Percentiles rank a stretch among this genome's conserved stretches.
Conservation (phyloP, 805 yeast genomes). For the Metschnikowia anglica region DNA sequence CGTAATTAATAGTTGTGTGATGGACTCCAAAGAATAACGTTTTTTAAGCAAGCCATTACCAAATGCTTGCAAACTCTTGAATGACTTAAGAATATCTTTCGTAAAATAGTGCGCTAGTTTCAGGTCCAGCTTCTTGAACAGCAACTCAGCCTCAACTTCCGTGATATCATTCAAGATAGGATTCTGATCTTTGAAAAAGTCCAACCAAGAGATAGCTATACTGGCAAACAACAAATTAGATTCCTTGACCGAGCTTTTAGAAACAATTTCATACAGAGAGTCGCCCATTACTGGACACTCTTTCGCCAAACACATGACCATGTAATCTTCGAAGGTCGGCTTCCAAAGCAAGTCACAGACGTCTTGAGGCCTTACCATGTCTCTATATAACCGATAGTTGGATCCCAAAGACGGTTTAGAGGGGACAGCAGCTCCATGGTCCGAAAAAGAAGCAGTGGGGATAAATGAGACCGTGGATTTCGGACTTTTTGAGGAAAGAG, state of each 20-base stretch:
- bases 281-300: conserved; percentile 33
- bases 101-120: conserved; percentile 2
- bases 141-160: conserved; percentile 13
- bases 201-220: conserved; percentile 31
- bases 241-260: conserved; percentile 12
- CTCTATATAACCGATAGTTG: conserved; percentile 13
- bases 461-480: conserved; percentile 19
- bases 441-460: conserved; percentile 29
- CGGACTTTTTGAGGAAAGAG: background rate
- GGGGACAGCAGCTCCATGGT: conserved; percentile 36
- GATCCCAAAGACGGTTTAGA: conserved; percentile 24
- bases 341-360: conserved; percentile 35
- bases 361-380: conserved; percentile 35
- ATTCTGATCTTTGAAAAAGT: conserved; percentile 26
- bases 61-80: conserved; percentile 8
- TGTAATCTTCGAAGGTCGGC: conserved; percentile 30
- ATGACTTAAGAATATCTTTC: conserved; percentile 3
- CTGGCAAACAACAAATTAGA: conserved; percentile 29
- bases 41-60: conserved; percentile 1
- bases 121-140: conserved; percentile 7
- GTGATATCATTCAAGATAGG: conserved; percentile 19
- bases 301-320: conserved; percentile 31
- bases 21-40: conserved; percentile 11
- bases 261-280: conserved; percentile 22
- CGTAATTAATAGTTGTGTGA: conserved; percentile 18